Base-by-base conservation (phyloP, 371 early-diverging fungal genomes). In the Mortierella sp. region DNA sequence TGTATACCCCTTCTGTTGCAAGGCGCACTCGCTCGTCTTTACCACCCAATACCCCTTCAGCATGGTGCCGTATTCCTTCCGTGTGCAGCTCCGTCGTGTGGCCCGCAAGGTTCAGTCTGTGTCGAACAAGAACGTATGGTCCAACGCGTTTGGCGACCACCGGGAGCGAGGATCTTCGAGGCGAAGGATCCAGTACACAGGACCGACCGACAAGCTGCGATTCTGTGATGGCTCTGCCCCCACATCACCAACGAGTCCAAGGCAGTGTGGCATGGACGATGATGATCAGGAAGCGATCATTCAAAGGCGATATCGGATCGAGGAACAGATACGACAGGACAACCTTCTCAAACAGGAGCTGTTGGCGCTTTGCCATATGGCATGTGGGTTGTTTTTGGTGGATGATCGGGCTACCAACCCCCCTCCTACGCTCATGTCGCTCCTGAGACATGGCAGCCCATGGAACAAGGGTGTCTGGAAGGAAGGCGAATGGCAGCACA, bases 381-480 rank as follows among this genome's bases (percentile, higher is more conserved):
- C 76, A 0, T 76, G 76, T 31, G 76, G 76, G 2, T 62, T 76
- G 30, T 76, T 76, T 45, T n/a, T 65, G 51, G 19, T 51, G 30
- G 62, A 69, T n/a, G 56, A 19, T 30, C 51, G 51, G 10, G 27
- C 61, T 2, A 27, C 12, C 0, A 38, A 61, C 38, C 49, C 61
- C 8, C 69, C 76, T 2, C 51, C 70, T 6, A 76, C 76, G 0
- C 57, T 76, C 51, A 76, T 76, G 70, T 65, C 76, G n/a, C 51
- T 76, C 18, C 19, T 76, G 54, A 48, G 70, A 18, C 61, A 58
- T 14, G 69, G 66, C 5, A 61, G 68, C 21, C 76, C 76, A 2
- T 76, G 76, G 76, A 58, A 31, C 31, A 69, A 69, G 61, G 76
- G 76, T 9, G 54, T 69, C 21, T 76, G 76, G 76, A 61, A 58